Evolutionary conservation across 1,139 yeast genomes (phyloP), one percentile per base, ranked within the genome.

Genomic region (Suhomyces bribrorum): DNA sequence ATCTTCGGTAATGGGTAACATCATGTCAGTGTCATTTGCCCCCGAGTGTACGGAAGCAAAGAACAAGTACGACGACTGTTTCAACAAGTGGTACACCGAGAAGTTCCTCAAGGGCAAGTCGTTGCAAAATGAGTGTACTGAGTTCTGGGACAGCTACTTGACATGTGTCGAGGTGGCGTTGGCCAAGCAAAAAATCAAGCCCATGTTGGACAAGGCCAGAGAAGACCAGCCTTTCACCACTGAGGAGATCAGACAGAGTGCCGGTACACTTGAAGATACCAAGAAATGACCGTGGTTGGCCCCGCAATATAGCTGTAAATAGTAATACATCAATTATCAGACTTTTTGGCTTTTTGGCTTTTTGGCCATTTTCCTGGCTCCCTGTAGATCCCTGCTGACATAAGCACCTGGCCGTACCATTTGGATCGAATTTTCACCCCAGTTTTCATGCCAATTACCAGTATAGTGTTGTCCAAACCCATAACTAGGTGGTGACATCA

Each of bases 21-120:
- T 73, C 44, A 85, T 90, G 95, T 89, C 97, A 17, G 83, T 86
- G 7, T 88, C 96, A 45, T 86, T 92, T 72, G 97, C 97, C 30
- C 96, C 97, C 15, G 97, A 92, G 66, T 92, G 98, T 64, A 88
- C 95, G 15, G 86, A 82, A 28, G 78, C 85, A 46, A 92, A 92
- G 62, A 79, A 79, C 50, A 77, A 81, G 52, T 92, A 92, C 58
- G 97, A 92, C 57, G 85, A 83, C 56, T 92, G 98, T 61, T 92
- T 92, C 69, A 89, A 88, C 64, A 77, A 77, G 50, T 92, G 97
- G 97, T 92, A 92, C 61, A 82, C 94, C n/a, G 97, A 90, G 53
- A 86, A 84, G 62, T 84, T 84, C 54, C 68, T 84, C 46, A 77
- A 81, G 53, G 90, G 90, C 17, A 77, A 82, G 50, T 75, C 84